Evolutionary conservation across 1,284 basidiomycete species (phyloP), one percentile per base, ranked within the genome.

Genomic region (Naganishia liquefaciens): DNA sequence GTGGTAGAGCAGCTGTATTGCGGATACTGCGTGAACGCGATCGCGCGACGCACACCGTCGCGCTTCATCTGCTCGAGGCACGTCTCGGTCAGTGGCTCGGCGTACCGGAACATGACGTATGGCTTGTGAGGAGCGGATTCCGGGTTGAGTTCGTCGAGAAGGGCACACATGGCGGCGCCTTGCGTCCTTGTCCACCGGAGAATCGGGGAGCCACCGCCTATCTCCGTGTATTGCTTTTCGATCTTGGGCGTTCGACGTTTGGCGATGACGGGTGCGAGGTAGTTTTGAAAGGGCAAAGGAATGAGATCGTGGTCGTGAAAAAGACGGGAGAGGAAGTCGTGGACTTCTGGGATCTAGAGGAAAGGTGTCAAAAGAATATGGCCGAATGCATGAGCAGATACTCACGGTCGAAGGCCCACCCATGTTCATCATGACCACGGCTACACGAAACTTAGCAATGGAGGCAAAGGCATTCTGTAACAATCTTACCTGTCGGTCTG

Each of bases 1-100:
- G 96, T 99, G 5, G 96, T 99, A 69, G 90, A 93, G 80, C 96
- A 99, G 73, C 90, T 93, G 81, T 99, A 99, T 79, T 99, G 96
- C 1, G 96, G 96, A 77, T 99, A 99, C 80, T 99, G 96, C 2
- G 92, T 93, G 81, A 99, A 99, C 23, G 94, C 96, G 27, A 99
- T 84, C 0, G 95, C 96, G 63, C 94, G 84, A 75, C 84, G 88
- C 40, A 99, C 93, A 23, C 94, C 93, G 75, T 99, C 96, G 58
- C 81, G 84, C 77, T 86, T 88, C 88, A 99, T 90, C 78, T 92
- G 87, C 63, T 83, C 84, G 23, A 92, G 84, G 27, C 90, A 88
- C 72, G 88, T 87, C 71, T 90, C 87, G 39, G 94, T 97, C 65
- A 98, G 81, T 1, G 95, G 96, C 49, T 85, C 83, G 23, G 91